A percentile compares a stretch with the other conserved stretches of the same genome.
phyloP scores from a whole-genome alignment of 2,329 filamentous ascomycete genomes.

The Sporothrix brunneoviolacea region DNA sequence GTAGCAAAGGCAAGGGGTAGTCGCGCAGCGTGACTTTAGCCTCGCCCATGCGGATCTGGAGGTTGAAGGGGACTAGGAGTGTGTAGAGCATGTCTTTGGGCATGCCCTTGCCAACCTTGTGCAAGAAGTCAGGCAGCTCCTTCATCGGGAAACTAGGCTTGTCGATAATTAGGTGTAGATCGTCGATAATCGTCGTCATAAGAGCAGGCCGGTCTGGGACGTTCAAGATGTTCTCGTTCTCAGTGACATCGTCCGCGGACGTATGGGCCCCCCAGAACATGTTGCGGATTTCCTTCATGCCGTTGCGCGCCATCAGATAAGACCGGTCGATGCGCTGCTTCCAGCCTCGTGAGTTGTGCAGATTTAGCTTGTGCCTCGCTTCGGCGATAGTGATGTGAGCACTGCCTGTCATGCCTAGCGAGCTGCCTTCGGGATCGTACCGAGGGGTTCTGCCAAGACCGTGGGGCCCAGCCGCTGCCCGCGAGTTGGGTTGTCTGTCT shows the following conservation, averaged over 20 bases:
- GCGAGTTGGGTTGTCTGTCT: conserved; percentile 34
- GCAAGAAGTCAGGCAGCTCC: conserved; percentile 75
- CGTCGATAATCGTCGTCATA: conserved; percentile 72
- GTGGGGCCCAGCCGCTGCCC: conserved; percentile 20
- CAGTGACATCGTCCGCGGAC: conserved; percentile 71
- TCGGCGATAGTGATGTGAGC: conserved; percentile 69
- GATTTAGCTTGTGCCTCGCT: conserved; percentile 67
- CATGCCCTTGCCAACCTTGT: conserved; percentile 94
- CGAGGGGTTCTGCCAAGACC: conserved; percentile 40
- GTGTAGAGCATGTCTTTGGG: conserved; percentile 86
- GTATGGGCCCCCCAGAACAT: conserved; percentile 79
- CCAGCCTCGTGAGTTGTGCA: conserved; percentile 85
- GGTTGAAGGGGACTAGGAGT: conserved; percentile 80
- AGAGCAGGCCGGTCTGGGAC: conserved; percentile 80
- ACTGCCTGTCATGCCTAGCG: conserved; percentile 59
- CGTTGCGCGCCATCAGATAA: conserved; percentile 59
- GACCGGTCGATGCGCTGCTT: conserved; percentile 80
- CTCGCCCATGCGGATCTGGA: conserved; percentile 86
- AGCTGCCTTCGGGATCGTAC: conserved; percentile 76
- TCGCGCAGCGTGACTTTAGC: conserved; percentile 80
- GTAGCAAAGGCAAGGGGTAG: conserved; percentile 85
- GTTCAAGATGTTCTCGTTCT: conserved; percentile 77
- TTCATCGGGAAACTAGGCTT: conserved; percentile 85
- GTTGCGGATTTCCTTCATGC: conserved; percentile 71
- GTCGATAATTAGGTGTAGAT: conserved; percentile 78